A percentile compares a stretch with the other conserved stretches of the same genome.
Conservation (phyloP, 2,329 filamentous ascomycete genomes). For the Rachicladosporium sp. region DNA sequence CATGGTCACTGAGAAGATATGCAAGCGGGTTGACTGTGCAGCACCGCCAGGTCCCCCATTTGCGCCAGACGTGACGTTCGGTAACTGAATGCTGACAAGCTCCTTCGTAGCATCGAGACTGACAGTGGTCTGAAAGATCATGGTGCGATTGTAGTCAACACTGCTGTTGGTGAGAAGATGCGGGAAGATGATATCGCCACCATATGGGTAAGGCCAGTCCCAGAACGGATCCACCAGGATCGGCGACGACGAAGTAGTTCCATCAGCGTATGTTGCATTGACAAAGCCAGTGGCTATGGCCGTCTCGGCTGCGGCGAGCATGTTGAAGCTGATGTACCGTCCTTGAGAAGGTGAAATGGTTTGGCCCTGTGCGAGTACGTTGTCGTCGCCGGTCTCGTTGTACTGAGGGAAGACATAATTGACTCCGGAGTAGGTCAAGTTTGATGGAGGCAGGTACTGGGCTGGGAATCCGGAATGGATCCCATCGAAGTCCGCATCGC, state of each 20-base stretch:
- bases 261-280: slow-evolving; percentile 28
- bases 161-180: slow-evolving; percentile 25
- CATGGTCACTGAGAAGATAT: slow-evolving; percentile 29
- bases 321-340: slow-evolving; percentile 27
- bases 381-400: slow-evolving; percentile 25
- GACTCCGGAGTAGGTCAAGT: slow-evolving; percentile 26
- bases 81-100: slow-evolving; percentile 24
- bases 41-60: slow-evolving; percentile 21
- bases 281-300: slow-evolving; percentile 26
- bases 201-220: slow-evolving; percentile 30
- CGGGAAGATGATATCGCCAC: slow-evolving; percentile 29
- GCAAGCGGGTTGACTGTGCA: slow-evolving; percentile 20
- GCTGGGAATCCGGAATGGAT: slow-evolving; percentile 27
- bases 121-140: slow-evolving; percentile 29
- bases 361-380: slow-evolving; percentile 27
- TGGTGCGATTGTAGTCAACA: slow-evolving; percentile 27
- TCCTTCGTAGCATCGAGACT: slow-evolving; percentile 30
- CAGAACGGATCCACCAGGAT: slow-evolving; percentile 28
- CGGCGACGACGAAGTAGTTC: slow-evolving; percentile 21
- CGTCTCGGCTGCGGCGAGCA: slow-evolving; percentile 29
- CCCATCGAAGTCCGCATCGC: slow-evolving; percentile 27
- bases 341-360: slow-evolving; percentile 20
- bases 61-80: slow-evolving; percentile 25
- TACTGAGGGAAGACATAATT: slow-evolving; percentile 27
- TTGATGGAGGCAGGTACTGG: slow-evolving; percentile 21